phyloP scores from a whole-genome alignment of 257 asterid species.

The Capsicum chinense region DNA sequence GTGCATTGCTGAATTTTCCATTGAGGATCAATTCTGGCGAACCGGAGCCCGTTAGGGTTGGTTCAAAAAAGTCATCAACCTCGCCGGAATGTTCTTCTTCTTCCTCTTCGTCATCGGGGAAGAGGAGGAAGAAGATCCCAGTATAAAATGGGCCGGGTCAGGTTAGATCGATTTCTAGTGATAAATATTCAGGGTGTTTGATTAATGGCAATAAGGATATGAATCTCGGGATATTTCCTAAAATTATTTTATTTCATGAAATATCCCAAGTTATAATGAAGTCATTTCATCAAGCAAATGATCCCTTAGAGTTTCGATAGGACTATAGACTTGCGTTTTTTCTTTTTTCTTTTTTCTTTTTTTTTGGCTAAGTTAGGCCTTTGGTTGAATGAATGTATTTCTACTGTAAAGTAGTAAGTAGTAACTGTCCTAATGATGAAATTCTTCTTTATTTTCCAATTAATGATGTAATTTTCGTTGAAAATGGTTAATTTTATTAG shows the following conservation, averaged over 20 bases:
- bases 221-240: too few relatives aligned
- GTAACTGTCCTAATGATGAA: background rate
- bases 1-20: slow-evolving; percentile 54
- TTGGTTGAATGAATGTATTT: slow-evolving; percentile 8
- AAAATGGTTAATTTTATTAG: background rate
- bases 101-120: slow-evolving; percentile 18
- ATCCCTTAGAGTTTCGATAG: too few relatives aligned
- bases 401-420: background rate
- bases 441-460: background rate
- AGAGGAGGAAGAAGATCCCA: slow-evolving; percentile 36
- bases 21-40: slow-evolving; percentile 48
- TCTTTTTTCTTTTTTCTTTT: too few relatives aligned
- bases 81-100: slow-evolving; percentile 26
- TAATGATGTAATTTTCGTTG: background rate
- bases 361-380: background rate
- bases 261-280: too few relatives aligned
- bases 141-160: background rate
- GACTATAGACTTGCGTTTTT: too few relatives aligned
- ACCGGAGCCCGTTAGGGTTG: slow-evolving; percentile 47
- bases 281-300: too few relatives aligned
- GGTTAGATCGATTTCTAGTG: background rate
- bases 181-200: too few relatives aligned
- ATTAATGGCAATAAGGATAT: too few relatives aligned
- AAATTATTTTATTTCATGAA: too few relatives aligned
- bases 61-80: slow-evolving; percentile 31